phyloP scores from a whole-genome alignment of 2,329 filamentous ascomycete genomes.

The Nemania abortiva region DNA sequence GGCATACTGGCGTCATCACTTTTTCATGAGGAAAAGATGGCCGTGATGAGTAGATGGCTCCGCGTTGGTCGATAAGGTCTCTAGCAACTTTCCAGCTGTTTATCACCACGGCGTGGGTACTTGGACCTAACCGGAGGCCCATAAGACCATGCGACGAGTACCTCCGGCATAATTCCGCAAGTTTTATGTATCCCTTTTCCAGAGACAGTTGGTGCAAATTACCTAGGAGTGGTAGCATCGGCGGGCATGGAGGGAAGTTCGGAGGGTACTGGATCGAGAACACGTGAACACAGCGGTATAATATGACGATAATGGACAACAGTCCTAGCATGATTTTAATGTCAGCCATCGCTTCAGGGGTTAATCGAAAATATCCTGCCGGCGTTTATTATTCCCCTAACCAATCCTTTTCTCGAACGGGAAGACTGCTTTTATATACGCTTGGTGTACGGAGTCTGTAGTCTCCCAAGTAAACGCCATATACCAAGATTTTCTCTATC shows the following conservation, averaged over 20 bases:
- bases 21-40: constrained; percentile 33
- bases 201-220: constrained; percentile 45
- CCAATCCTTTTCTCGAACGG: background rate
- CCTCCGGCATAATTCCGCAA: constrained; percentile 38
- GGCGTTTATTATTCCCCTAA: background rate
- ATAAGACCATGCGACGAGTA: constrained; percentile 40
- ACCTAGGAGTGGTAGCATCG: constrained; percentile 39
- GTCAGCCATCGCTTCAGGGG: constrained; percentile 7
- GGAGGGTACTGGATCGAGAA: background rate
- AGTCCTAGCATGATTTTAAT: background rate
- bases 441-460: background rate
- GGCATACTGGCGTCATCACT: constrained; percentile 35
- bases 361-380: background rate
- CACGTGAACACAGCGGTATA: constrained; percentile 8
- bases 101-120: constrained; percentile 39
- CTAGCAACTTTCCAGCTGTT: constrained; percentile 41
- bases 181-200: constrained; percentile 36
- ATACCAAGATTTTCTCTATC: too few species aligned
- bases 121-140: constrained; percentile 41
- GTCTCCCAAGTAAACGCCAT: background rate
- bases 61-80: constrained; percentile 44
- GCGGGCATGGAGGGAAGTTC: constrained; percentile 43
- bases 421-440: background rate
- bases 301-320: background rate
- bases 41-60: constrained; percentile 43